Evolutionary conservation across 139 green algal genomes (phyloP), one percentile per base, ranked within the genome.

Genomic region (Klebsormidium nitens): DNA sequence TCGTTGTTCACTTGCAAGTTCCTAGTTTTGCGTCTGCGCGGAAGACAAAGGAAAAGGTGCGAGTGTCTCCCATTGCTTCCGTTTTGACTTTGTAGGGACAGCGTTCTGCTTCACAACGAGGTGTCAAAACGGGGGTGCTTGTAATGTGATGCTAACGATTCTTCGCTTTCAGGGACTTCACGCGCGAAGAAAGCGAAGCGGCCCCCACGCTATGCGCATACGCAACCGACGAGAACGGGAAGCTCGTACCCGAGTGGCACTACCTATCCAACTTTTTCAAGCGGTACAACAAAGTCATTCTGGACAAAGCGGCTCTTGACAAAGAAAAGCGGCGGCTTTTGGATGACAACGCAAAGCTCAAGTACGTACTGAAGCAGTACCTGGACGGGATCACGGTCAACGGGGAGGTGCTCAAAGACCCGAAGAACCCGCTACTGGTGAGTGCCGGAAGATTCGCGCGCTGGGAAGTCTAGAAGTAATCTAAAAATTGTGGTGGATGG

Each of bases 351-450:
- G 79, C 58, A 3, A 84, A 91, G 70, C 81, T 96, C 64, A 69
- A 81, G 23, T 78, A 68, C 28, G 83, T 89, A 56, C 61, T 92
- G 46, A 83, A 88, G 62, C 82, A 88, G 70, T 90, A 90, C 73
- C 69, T 89, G 71, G 86, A 88, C 38, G 86, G 88, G 69, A 88
- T 87, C 64, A 80, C 42, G 35, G 87, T 96, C 34, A 90, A 90
- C 59, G 79, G 85, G 23, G 84, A 87, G 31, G 85, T 93, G 4
- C 78, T 96, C 50, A 88, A 92, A 66, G 87, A 89, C 68, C 89
- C 90, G 8, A 69, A 84, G 44, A 95, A 93, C 83, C 86, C 88
- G 46, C 85, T 96, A 31, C 70, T 95, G 58, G 81, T 96, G 17
- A 8, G 42, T 50, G 42, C 11, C 42, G 11, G 42, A n/a, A n/a